These are phyloP conservation scores for Naganishia antarctica DNA, from an alignment of 768 basidiomycete genomes.

Conservation along the genomic window DNA sequence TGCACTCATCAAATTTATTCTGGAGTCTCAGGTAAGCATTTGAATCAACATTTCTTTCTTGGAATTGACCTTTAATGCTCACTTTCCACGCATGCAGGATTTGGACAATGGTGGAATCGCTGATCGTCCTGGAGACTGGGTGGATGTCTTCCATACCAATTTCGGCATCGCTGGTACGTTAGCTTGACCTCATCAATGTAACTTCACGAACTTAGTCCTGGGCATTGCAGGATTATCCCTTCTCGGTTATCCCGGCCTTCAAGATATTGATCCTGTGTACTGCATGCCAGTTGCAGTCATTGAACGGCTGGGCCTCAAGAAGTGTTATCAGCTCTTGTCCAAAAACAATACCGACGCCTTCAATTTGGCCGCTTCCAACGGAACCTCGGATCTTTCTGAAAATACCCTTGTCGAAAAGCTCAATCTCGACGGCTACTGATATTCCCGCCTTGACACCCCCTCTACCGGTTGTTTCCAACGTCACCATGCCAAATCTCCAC, in stretches of 20 bases:
- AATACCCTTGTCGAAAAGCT: background rate
- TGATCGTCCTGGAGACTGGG: constrained; percentile 86
- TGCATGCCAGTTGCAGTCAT: constrained; percentile 85
- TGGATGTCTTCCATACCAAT: constrained; percentile 92
- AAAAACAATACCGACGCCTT: background rate
- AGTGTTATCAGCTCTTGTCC: constrained; percentile 29
- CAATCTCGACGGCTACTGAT: too few species aligned
- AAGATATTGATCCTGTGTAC: constrained; percentile 86
- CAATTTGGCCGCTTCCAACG: background rate
- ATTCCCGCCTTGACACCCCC: background rate
- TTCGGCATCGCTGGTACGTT: constrained; percentile 78
- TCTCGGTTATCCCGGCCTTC: constrained; percentile 75
- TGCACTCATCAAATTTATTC: constrained; percentile 72
- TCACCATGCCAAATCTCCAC: too few species aligned
- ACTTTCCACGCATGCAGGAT: constrained; percentile 57
- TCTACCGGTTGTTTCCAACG: background rate
- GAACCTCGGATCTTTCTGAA: background rate
- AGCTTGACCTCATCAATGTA: background rate
- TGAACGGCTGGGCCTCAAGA: constrained; percentile 60
- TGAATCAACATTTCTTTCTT: background rate
- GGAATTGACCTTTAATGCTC: too few species aligned
- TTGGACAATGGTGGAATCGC: constrained; percentile 85
- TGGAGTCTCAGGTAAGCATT: constrained; percentile 69
- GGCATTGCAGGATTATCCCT: constrained; percentile 68
- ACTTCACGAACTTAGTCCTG: background rate